phyloP scores from a whole-genome alignment of 768 basidiomycete species.

The Tulasnella calospora region DNA sequence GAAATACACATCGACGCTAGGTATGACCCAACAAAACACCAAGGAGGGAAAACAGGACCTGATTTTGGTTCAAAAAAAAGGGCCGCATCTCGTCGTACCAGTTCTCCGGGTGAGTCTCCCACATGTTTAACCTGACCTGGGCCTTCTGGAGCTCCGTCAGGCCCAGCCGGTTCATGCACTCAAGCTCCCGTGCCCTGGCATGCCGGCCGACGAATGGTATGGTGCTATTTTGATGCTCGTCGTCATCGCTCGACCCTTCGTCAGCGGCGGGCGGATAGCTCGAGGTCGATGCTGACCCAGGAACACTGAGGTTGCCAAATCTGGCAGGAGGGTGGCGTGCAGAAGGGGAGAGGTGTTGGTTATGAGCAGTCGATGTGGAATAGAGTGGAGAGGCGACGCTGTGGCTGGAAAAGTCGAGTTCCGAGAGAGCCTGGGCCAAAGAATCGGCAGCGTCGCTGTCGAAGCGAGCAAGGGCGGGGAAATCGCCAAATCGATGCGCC shows the following conservation, averaged over 20 bases:
- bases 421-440: background rate
- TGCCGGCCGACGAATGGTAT: background rate
- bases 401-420: rapidly evolving
- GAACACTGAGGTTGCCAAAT: no score
- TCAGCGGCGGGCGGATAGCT: no score
- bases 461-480: background rate
- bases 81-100: background rate
- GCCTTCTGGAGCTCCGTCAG: background rate
- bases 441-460: background rate
- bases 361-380: no score
- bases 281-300: no score
- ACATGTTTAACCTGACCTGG: background rate
- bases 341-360: no score
- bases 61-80: background rate
- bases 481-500: background rate
- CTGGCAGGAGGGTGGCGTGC: no score
- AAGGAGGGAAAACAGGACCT: background rate
- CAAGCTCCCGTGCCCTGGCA: background rate
- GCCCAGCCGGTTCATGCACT: background rate
- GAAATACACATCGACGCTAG: no score
- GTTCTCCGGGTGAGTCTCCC: background rate
- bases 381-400: background rate
- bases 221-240: background rate
- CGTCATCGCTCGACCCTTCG: background rate
- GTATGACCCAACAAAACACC: background rate